Percentiles rank a stretch among this genome's conserved stretches.
Evolutionary conservation across 2,329 filamentous ascomycete genomes (phyloP).

Genomic region (Fusarium dlaminii): DNA sequence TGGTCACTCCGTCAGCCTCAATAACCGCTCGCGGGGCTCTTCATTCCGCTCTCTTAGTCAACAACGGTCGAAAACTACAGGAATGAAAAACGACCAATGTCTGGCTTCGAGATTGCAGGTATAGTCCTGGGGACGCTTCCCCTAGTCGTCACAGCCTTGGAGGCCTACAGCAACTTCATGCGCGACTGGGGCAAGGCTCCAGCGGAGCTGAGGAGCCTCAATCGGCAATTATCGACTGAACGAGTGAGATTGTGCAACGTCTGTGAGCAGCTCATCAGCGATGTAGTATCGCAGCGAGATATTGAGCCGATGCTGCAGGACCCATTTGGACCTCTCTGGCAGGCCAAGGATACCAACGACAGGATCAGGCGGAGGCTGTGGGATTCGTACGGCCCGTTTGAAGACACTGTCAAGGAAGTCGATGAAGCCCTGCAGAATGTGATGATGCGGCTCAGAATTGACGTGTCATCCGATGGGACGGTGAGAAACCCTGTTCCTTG

Average conservation of each 20-base stretch:
- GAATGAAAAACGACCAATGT: neutral
- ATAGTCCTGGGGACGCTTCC: constrained; percentile 36
- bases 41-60: neutral
- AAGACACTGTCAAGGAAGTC: constrained; percentile 38
- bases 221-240: constrained; percentile 39
- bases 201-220: constrained; percentile 38
- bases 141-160: constrained; percentile 21
- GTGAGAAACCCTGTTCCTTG: neutral
- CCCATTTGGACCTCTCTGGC: constrained; percentile 44
- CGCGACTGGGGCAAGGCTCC: constrained; percentile 24
- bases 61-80: accelerated
- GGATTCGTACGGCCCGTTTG: constrained; percentile 35
- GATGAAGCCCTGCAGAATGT: constrained; percentile 34
- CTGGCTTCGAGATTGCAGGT: constrained; percentile 35
- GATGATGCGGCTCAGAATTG: neutral
- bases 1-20: neutral
- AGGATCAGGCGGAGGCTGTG: constrained; percentile 40
- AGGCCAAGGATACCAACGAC: constrained; percentile 5
- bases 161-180: constrained; percentile 37
- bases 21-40: neutral
- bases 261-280: constrained; percentile 44
- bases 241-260: constrained; percentile 42
- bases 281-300: constrained; percentile 31
- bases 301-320: constrained; percentile 44
- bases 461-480: neutral